Evolutionary conservation across 73 alveolate genomes (phyloP).

Genomic region (Symbiodinium pilosum): DNA sequence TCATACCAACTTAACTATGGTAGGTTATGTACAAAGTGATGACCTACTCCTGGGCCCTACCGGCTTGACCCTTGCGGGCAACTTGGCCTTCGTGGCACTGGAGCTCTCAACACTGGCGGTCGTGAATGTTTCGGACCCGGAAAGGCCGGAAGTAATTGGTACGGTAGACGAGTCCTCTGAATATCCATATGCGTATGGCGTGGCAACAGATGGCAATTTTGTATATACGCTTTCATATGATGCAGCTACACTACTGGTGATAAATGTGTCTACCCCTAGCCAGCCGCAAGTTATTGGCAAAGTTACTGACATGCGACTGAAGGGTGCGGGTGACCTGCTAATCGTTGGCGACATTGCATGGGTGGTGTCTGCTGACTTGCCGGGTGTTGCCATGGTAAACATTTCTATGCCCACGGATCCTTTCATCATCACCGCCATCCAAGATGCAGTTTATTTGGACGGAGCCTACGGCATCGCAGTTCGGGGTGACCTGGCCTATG

Average conservation of each 20-base stretch:
- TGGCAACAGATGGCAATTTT: background rate
- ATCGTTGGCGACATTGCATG: background rate
- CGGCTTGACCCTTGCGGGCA: background rate
- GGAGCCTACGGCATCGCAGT: background rate
- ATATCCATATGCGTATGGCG: background rate
- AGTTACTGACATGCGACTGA: background rate
- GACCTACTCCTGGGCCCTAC: background rate
- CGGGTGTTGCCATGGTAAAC: background rate
- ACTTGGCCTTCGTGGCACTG: conserved; percentile 3
- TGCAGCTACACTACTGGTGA: background rate
- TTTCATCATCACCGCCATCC: background rate
- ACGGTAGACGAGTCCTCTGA: background rate
- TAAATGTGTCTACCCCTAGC: background rate
- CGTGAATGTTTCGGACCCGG: background rate
- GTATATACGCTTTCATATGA: background rate
- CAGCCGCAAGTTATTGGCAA: background rate
- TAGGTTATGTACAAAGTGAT: background rate
- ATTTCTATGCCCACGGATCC: background rate
- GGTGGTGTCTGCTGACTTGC: background rate
- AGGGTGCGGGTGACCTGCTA: conserved; percentile 10
- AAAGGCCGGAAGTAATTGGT: background rate
- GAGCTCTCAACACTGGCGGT: background rate
- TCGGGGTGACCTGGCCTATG: background rate
- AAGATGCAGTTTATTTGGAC: background rate
- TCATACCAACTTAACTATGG: background rate